phyloP scores from a whole-genome alignment of 345 rosid genomes.

The Eucalyptus melliodora region DNA sequence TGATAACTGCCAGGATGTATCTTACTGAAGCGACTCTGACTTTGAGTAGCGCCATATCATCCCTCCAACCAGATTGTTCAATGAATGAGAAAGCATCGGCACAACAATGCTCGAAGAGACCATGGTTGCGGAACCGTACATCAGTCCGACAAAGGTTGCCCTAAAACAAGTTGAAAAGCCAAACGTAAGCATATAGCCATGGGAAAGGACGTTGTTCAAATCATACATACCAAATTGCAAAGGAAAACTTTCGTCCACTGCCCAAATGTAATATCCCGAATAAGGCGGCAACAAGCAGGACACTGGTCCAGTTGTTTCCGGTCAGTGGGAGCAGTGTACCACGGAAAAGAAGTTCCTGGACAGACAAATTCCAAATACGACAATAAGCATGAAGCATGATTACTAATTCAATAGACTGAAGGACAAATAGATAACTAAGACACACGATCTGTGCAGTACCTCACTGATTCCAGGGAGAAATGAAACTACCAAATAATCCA shows the following conservation, averaged over 20 bases:
- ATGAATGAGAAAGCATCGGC: conserved; percentile 66
- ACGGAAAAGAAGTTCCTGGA: conserved; percentile 76
- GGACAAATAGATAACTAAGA: neutral
- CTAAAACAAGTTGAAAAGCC: conserved; percentile 15
- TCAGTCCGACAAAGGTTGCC: conserved; percentile 77
- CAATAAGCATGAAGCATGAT: neutral
- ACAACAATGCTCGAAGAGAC: conserved; percentile 51
- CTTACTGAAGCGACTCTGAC: conserved; percentile 14
- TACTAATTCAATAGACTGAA: neutral
- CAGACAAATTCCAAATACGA: neutral
- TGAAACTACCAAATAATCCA: conserved; percentile 70
- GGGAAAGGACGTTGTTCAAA: neutral
- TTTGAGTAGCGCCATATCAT: conserved; percentile 43
- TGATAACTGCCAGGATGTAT: neutral
- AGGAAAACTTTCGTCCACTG: conserved; percentile 75
- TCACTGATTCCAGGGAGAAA: conserved; percentile 80
- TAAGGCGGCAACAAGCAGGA: conserved; percentile 34
- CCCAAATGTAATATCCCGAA: conserved; percentile 83
- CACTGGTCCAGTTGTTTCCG: conserved; percentile 60
- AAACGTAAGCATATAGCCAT: neutral
- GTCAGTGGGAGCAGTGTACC: conserved; percentile 63
- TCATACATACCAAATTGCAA: conserved; percentile 55
- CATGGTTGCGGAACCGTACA: conserved; percentile 59
- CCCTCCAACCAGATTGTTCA: conserved; percentile 79
- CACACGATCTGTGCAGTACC: conserved; percentile 13